Conservation (phyloP, 1,284 basidiomycete genomes). For the Ustilago cynodontis region DNA sequence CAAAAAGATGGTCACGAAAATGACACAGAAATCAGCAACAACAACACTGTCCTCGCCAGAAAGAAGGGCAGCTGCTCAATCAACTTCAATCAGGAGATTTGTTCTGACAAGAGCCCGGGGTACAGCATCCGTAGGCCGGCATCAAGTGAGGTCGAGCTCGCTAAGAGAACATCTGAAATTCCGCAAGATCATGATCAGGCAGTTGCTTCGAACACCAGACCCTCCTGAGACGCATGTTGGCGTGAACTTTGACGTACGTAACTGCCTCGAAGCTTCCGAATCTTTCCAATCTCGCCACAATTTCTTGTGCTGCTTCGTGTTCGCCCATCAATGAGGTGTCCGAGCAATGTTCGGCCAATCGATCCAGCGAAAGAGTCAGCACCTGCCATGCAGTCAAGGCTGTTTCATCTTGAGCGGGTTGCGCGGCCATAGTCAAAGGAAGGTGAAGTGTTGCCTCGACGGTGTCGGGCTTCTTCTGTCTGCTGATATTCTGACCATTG, state of each 20-base stretch:
- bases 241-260: conserved; percentile 22
- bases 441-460: conserved; percentile 10
- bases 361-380: conserved; percentile 26
- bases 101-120: too few relatives aligned
- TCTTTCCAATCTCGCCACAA: not conserved
- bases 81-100: too few relatives aligned
- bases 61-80: too few relatives aligned
- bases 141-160: too few relatives aligned
- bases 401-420: conserved; percentile 14
- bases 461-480: not conserved
- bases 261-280: conserved; percentile 28
- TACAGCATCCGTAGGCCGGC: too few relatives aligned
- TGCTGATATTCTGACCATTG: too few relatives aligned
- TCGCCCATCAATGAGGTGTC: conserved; percentile 3
- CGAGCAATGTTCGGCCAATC: conserved; percentile 9
- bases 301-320: not conserved
- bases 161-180: conserved; percentile 36
- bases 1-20: not conserved
- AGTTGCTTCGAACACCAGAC: conserved; percentile 30
- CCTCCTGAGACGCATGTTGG: conserved; percentile 35
- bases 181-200: conserved; percentile 35
- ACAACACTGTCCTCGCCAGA: too few relatives aligned
- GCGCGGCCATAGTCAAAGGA: conserved; percentile 15
- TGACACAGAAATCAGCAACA: not conserved
- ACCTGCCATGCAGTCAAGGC: conserved; percentile 36